phyloP scores from a whole-genome alignment of 2,329 filamentous ascomycete species.

The Verticillium nonalfalfae region DNA sequence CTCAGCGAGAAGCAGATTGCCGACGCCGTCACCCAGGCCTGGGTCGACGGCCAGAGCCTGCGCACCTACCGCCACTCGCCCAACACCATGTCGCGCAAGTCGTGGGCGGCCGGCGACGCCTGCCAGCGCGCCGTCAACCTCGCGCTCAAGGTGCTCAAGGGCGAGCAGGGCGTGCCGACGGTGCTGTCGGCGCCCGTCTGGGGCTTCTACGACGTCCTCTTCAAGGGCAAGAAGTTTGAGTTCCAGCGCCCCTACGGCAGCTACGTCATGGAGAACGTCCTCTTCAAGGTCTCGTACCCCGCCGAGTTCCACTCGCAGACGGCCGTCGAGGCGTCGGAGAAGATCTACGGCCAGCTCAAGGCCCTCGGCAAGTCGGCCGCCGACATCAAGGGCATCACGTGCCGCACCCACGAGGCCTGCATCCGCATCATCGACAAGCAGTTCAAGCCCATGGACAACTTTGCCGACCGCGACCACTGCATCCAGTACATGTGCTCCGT shows the following conservation, averaged over 20 bases:
- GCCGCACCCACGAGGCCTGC: constrained; percentile 97
- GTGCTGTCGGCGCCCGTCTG: constrained; percentile 88
- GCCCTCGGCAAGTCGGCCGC: constrained; percentile 81
- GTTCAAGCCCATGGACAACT: constrained; percentile 99
- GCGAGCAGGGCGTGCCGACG: constrained; percentile 85
- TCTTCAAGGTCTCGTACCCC: constrained; percentile 99
- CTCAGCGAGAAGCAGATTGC: constrained; percentile 85
- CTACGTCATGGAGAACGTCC: constrained; percentile 99
- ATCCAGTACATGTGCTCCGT: constrained; percentile 98
- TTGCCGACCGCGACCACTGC: constrained; percentile 98
- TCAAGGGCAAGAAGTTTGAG: constrained; percentile 91
- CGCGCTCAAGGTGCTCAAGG: constrained; percentile 83
- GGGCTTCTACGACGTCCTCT: constrained; percentile 98
- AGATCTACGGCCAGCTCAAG: constrained; percentile 77
- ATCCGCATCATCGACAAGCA: constrained; percentile 99
- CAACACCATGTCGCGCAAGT: constrained; percentile 99
- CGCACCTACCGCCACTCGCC: constrained; percentile 95
- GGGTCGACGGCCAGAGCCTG: constrained; percentile 93
- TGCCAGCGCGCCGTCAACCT: constrained; percentile 94
- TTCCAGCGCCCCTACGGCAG: constrained; percentile 96
- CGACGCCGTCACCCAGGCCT: constrained; percentile 93
- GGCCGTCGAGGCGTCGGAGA: constrained; percentile 89
- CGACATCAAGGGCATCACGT: constrained; percentile 89
- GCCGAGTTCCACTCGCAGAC: constrained; percentile 99
- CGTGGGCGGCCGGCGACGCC: constrained; percentile 96